Conservation (phyloP, 2,329 filamentous ascomycete genomes). For the Fusarium redolens region DNA sequence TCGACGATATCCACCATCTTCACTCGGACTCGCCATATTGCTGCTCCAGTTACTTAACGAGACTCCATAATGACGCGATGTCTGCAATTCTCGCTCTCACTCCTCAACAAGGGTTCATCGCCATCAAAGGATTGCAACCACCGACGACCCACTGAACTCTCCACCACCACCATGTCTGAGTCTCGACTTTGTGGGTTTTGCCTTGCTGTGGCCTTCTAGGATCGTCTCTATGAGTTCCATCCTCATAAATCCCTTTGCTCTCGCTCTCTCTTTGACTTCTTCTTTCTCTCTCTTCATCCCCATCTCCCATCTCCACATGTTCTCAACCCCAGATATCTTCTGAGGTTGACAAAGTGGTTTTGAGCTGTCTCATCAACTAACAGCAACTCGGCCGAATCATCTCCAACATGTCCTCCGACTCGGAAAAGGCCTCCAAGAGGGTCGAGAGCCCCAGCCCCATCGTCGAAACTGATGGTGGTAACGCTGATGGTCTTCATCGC, state of each 20-base stretch:
- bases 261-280: slow-evolving; percentile 2
- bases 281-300: neutral
- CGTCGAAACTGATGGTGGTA: slow-evolving; percentile 16
- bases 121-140: slow-evolving; percentile 1
- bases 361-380: neutral
- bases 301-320: slow-evolving; percentile 5
- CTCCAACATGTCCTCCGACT: slow-evolving; percentile 31
- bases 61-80: slow-evolving; percentile 38
- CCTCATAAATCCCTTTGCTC: slow-evolving; percentile 20
- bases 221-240: neutral
- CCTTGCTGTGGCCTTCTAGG: neutral
- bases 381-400: slow-evolving; percentile 13
- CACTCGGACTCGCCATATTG: slow-evolving; percentile 12
- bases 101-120: slow-evolving; percentile 9
- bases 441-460: slow-evolving; percentile 8
- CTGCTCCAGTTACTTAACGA: slow-evolving; percentile 3
- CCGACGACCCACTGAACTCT: slow-evolving; percentile 22
- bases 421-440: slow-evolving; percentile 31
- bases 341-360: slow-evolving; percentile 15
- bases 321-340: slow-evolving; percentile 13
- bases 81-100: neutral
- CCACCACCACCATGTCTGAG: slow-evolving; percentile 14
- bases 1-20: slow-evolving; percentile 29
- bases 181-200: slow-evolving; percentile 3
- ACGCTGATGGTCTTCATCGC: slow-evolving; percentile 31